Evolutionary conservation across 176 grass and related monocot species (phyloP).

Genomic region (Aegilops sharonensis): DNA sequence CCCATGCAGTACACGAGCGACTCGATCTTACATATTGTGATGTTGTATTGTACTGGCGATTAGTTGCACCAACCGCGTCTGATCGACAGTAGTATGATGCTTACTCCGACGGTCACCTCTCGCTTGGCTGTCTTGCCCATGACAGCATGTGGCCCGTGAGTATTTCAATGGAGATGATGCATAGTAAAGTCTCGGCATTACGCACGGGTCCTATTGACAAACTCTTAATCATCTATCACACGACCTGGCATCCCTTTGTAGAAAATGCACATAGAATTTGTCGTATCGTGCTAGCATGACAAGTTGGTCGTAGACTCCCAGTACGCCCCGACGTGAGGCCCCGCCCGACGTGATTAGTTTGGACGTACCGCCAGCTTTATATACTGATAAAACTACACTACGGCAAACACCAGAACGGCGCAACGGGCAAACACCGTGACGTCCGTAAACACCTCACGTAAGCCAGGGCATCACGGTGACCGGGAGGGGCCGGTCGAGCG

Average conservation of each 20-base stretch:
- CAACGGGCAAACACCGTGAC: too few relatives aligned
- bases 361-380: neutral
- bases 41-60: neutral
- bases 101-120: neutral
- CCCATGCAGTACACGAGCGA: neutral
- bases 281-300: neutral
- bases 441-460: too few relatives aligned
- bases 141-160: neutral
- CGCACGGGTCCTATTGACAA: neutral
- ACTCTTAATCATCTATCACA: neutral
- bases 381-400: too few relatives aligned
- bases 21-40: neutral
- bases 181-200: neutral
- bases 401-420: too few relatives aligned
- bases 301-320: too few relatives aligned
- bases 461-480: too few relatives aligned
- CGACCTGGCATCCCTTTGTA: neutral
- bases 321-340: too few relatives aligned
- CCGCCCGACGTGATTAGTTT: neutral
- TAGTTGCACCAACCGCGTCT: neutral
- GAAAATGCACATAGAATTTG: neutral
- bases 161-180: too few relatives aligned
- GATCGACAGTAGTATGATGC: neutral
- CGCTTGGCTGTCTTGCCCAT: neutral
- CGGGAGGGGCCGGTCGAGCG: too few relatives aligned